Evolutionary conservation across 1,139 yeast genomes (phyloP).

Genomic region (Hemisphaericaspora xylanilytica): DNA sequence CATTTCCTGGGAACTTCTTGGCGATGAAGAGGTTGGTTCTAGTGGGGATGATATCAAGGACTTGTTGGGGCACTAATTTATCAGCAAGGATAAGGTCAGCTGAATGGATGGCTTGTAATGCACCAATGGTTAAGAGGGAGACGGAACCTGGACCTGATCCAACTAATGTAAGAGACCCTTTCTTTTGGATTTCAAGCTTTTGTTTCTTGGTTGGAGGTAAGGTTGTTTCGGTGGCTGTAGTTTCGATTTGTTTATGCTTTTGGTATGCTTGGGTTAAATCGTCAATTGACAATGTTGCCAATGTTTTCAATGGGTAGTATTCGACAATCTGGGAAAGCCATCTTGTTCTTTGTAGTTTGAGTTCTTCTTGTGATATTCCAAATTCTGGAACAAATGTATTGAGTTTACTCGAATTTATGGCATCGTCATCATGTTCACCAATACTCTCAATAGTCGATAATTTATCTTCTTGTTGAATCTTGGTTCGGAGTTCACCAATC

Average conservation of each 20-base stretch:
- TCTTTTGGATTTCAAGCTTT: slow-evolving; percentile 4
- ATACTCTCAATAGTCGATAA: slow-evolving; percentile 28
- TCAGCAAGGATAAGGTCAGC: slow-evolving; percentile 90
- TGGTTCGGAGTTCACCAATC: slow-evolving; percentile 63
- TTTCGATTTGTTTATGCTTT: slow-evolving; percentile 5
- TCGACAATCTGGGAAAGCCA: slow-evolving; percentile 93
- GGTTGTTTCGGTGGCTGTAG: slow-evolving; percentile 1
- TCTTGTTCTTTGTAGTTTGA: slow-evolving; percentile 61
- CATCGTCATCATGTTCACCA: slow-evolving; percentile 72
- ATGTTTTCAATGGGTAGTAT: slow-evolving; percentile 72
- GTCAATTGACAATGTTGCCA: slow-evolving; percentile 56
- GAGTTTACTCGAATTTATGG: slow-evolving; percentile 54
- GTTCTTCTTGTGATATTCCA: slow-evolving; percentile 50
- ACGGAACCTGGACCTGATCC: slow-evolving; percentile 96
- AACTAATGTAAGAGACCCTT: slow-evolving; percentile 70
- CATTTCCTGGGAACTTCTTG: slow-evolving; percentile 93
- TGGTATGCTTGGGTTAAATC: slow-evolving; percentile 50
- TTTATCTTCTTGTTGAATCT: slow-evolving; percentile 55
- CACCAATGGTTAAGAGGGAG: slow-evolving; percentile 80
- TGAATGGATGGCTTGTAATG: slow-evolving; percentile 70
- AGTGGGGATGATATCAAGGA: slow-evolving; percentile 74
- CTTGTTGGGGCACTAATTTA: slow-evolving; percentile 87
- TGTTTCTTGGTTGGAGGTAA: slow-evolving; percentile 2
- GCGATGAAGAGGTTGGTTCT: slow-evolving; percentile 80
- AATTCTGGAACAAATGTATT: slow-evolving; percentile 65